These are phyloP conservation scores for Baudoinia panamericana DNA, from an alignment of 495 filamentous ascomycete species.

Conservation along the genomic window DNA sequence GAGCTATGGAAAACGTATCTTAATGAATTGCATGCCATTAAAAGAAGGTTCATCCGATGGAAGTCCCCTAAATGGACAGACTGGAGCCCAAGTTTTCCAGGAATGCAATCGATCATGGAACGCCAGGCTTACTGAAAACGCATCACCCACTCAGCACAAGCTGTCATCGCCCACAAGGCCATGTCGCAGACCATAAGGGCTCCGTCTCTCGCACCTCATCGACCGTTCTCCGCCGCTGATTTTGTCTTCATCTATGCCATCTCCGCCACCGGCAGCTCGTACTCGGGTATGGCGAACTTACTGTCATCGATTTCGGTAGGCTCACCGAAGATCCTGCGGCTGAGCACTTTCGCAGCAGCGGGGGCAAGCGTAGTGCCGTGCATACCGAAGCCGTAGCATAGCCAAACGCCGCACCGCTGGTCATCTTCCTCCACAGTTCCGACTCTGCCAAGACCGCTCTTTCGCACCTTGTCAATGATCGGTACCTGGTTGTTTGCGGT, in stretches of 20 bases:
- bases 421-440: not conserved
- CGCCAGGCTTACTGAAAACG: too few species aligned
- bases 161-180: too few species aligned
- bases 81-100: not conserved
- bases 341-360: conserved; percentile 6
- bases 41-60: too few species aligned
- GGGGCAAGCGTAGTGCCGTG: conserved; percentile 14
- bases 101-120: too few species aligned
- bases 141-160: too few species aligned
- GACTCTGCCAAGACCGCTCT: not conserved
- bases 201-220: too few species aligned
- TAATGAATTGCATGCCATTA: too few species aligned
- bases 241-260: too few species aligned
- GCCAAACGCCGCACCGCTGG: conserved; percentile 4
- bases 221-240: too few species aligned
- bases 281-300: not conserved
- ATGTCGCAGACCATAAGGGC: too few species aligned
- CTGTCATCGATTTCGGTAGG: not conserved
- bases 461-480: conserved; percentile 11
- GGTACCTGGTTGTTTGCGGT: conserved; percentile 3
- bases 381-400: conserved; percentile 17
- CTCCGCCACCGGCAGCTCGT: too few species aligned
- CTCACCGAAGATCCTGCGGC: conserved; percentile 7
- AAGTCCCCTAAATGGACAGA: too few species aligned
- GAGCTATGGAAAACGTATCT: not conserved